Base-by-base conservation (phyloP, 495 filamentous ascomycete species). In the Podospora fimiseda region DNA sequence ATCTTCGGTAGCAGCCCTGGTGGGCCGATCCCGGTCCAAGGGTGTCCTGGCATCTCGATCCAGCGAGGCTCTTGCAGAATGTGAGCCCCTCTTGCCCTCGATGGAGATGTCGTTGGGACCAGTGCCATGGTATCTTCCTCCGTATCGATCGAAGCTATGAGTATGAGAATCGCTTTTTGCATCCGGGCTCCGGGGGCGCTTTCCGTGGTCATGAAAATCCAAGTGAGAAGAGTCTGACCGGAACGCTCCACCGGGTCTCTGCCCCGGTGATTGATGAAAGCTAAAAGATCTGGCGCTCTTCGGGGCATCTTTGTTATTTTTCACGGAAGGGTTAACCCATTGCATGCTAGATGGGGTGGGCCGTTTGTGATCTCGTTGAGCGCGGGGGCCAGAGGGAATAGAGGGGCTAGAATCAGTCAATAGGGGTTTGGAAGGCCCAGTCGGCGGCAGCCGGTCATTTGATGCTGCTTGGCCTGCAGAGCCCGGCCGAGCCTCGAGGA, bases 351-450 rank as follows among this genome's bases (percentile, higher is more conserved):
- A 72, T 8, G 69, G 70, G 15, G 70, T 65, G 27, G 64, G 57
- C 49, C 61, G 51, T 68, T 79, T 44, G 15, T 19, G 18, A 30
- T 33, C 22, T 9, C 22, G 36, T 58, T 67, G 71, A 9, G 79
- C 78, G 22, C 82, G 77, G 22, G 81, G 81, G 2, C 80, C 82
- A 0, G 77, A 76, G 11, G 82, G 82, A 21, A 84, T 80, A 24
- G 68, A 72, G 11, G 79, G 76, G 45, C 74, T 71, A 44, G 73
- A 72, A 63, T 81, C 78, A 4, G 71, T 66, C 11, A 79, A 72
- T 2, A 72, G 72, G 3, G 76, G 71, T 37, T 78, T 76, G 1
- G 74, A 71, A 0, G 74, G 73, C 2, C 71, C 74, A 1, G 68
- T 72, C 13, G 74, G 74, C 9, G 71, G 71, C 1, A 58, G 48